Conservation (phyloP, 768 basidiomycete genomes). For the Termitomyces sp. region DNA sequence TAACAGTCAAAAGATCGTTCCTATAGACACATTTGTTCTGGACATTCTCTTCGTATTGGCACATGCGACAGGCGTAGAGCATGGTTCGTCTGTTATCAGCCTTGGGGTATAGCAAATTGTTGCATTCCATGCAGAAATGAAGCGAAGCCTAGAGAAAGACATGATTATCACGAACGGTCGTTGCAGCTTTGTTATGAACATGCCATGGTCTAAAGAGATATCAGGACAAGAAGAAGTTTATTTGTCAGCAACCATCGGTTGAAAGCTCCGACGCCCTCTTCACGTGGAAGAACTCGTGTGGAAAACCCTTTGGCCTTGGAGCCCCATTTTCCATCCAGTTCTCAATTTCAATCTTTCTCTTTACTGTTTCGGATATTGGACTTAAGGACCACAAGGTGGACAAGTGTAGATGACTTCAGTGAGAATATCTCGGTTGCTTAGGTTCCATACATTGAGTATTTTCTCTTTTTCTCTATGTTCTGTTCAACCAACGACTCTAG, state of each 20-base stretch:
- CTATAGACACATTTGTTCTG: constrained; percentile 89
- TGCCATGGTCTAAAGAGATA: background rate
- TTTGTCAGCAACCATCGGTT: background rate
- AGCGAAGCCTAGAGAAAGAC: constrained; percentile 60
- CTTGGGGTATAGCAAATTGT: constrained; percentile 91
- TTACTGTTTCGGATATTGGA: no score
- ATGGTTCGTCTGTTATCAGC: constrained; percentile 85
- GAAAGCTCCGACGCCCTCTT: background rate
- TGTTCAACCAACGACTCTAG: background rate
- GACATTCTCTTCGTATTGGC: constrained; percentile 78
- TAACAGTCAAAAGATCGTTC: constrained; percentile 90
- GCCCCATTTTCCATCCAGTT: no score
- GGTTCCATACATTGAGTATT: background rate
- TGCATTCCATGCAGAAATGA: constrained; percentile 92
- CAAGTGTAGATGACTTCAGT: background rate
- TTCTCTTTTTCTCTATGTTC: background rate
- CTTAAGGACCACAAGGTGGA: no score
- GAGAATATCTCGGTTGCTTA: background rate
- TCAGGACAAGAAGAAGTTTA: background rate
- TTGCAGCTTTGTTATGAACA: background rate
- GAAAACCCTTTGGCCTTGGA: no score
- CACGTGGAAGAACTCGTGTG: background rate
- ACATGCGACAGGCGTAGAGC: constrained; percentile 91
- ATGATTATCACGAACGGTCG: background rate
- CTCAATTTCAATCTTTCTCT: background rate